phyloP scores from a whole-genome alignment of 345 rosid genomes.

The Lenwebbia sp. region DNA sequence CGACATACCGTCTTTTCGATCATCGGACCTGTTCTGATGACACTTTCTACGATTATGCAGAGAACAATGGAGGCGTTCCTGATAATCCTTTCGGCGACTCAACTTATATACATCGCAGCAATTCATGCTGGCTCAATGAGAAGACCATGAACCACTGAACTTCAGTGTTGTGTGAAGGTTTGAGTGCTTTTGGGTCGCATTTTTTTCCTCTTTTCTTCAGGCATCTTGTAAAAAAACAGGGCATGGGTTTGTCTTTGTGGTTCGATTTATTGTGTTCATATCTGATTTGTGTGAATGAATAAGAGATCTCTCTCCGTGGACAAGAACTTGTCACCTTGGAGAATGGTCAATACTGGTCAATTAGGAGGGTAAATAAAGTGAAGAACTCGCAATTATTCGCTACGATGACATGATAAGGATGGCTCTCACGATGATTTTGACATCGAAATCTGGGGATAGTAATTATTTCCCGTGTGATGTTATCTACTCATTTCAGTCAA shows the following conservation, averaged over 20 bases:
- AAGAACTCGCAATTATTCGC: neutral
- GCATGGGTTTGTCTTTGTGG: neutral
- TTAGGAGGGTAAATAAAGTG: neutral
- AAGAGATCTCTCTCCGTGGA: neutral
- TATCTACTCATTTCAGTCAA: neutral
- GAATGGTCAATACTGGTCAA: neutral
- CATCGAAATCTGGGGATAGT: neutral
- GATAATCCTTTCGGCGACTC: slow-evolving; percentile 75
- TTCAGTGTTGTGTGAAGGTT: neutral
- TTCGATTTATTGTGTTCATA: neutral
- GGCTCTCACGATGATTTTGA: neutral
- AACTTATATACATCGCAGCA: slow-evolving; percentile 70
- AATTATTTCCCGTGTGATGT: neutral
- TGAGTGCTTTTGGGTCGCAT: neutral
- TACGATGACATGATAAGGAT: neutral
- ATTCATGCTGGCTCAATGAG: slow-evolving; percentile 33
- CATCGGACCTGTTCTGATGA: neutral
- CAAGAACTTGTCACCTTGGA: neutral
- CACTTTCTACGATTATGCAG: slow-evolving; percentile 22
- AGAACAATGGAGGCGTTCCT: slow-evolving; percentile 95
- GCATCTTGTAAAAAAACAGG: neutral
- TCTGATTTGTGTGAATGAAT: neutral
- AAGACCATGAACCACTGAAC: neutral
- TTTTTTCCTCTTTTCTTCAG: neutral
- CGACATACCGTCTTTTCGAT: neutral